These are phyloP conservation scores for Otatea glauca DNA, from an alignment of 176 grass and related monocot genomes.

Conservation along the genomic window DNA sequence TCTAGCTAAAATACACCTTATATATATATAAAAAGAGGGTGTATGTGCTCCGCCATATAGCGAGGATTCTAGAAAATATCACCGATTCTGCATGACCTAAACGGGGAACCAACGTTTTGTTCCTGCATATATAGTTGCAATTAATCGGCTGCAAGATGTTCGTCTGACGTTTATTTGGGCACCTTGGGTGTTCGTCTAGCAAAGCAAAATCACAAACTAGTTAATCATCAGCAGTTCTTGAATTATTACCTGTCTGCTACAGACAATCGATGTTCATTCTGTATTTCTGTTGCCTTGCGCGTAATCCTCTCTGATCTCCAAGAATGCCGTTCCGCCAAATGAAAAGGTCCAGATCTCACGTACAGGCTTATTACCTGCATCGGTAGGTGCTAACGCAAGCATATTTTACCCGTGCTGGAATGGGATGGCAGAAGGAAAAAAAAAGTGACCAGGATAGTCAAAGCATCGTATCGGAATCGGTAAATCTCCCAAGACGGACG, in stretches of 20 bases:
- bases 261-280: not conserved
- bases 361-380: not conserved
- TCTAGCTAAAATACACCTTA: too few relatives aligned
- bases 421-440: not conserved
- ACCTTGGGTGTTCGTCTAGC: not conserved
- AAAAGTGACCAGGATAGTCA: not conserved
- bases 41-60: not conserved
- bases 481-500: not conserved
- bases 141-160: too few relatives aligned
- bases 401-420: conserved; percentile 2
- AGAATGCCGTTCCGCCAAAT: not conserved
- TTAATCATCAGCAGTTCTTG: not conserved
- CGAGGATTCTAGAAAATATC: not conserved
- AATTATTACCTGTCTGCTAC: not conserved
- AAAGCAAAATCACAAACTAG: not conserved
- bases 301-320: not conserved
- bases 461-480: not conserved
- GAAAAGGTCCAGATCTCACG: not conserved
- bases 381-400: not conserved
- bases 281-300: too few relatives aligned
- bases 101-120: not conserved
- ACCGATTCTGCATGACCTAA: not conserved
- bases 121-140: too few relatives aligned
- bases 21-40: too few relatives aligned
- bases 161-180: not conserved